Percentiles rank a stretch among this genome's conserved stretches.
These are phyloP conservation scores for Aspergillus terreus DNA, from an alignment of 2,329 filamentous ascomycete genomes.

Conservation along the genomic window DNA sequence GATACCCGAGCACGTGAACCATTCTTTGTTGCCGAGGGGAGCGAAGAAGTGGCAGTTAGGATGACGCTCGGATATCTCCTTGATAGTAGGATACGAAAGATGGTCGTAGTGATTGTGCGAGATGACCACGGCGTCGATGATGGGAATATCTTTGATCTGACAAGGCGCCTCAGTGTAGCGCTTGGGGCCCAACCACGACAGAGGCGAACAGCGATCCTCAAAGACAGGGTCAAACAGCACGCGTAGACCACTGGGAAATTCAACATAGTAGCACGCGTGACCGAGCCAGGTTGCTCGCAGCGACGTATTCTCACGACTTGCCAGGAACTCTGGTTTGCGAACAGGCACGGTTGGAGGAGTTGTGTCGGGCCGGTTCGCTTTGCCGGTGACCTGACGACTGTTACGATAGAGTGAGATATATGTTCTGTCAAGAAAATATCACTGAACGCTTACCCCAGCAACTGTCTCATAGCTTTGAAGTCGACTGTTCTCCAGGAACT, in stretches of 20 bases:
- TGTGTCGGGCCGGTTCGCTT: conserved; percentile 57
- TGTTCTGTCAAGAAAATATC: background rate
- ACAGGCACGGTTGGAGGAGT: conserved; percentile 64
- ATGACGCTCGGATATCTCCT: conserved; percentile 65
- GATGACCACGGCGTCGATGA: conserved; percentile 60
- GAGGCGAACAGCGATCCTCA: conserved; percentile 77
- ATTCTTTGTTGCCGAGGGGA: conserved; percentile 74
- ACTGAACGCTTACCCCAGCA: conserved; percentile 15
- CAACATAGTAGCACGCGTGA: conserved; percentile 89
- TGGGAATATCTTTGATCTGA: conserved; percentile 70
- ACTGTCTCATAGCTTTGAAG: background rate
- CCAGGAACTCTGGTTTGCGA: conserved; percentile 63
- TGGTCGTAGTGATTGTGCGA: conserved; percentile 94
- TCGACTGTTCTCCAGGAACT: conserved; percentile 21
- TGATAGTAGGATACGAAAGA: conserved; percentile 71
- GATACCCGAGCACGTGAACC: conserved; percentile 72
- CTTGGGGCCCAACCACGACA: conserved; percentile 67
- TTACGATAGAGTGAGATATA: background rate
- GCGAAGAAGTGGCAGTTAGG: conserved; percentile 85
- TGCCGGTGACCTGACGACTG: conserved; percentile 47
- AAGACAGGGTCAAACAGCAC: conserved; percentile 95
- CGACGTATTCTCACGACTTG: conserved; percentile 50
- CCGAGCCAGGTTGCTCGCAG: conserved; percentile 91
- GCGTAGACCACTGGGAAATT: conserved; percentile 80
- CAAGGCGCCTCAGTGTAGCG: conserved; percentile 77